These are phyloP conservation scores for Abelmoschus esculentus DNA, from an alignment of 345 rosid genomes.

Conservation along the genomic window DNA sequence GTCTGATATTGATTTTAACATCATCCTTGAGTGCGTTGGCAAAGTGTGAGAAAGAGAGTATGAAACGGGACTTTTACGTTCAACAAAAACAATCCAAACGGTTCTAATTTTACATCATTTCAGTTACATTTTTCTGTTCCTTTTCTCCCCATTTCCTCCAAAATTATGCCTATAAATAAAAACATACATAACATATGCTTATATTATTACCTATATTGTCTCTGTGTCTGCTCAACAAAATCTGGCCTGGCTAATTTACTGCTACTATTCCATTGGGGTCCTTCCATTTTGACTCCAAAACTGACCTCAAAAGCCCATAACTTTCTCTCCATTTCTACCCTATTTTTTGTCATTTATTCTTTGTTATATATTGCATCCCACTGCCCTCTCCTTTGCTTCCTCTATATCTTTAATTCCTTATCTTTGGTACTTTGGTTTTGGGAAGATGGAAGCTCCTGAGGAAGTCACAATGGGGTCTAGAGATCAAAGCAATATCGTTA, in stretches of 20 bases:
- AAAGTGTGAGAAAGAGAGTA: constrained; percentile 31
- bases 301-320: background rate
- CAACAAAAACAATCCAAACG: background rate
- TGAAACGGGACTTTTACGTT: constrained; percentile 43
- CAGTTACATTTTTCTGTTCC: constrained; percentile 22
- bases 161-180: constrained; percentile 5
- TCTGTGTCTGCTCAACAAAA: background rate
- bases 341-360: background rate
- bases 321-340: background rate
- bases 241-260: constrained; percentile 20
- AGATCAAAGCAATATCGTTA: constrained; percentile 38
- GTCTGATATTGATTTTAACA: background rate
- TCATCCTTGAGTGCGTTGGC: constrained; percentile 23
- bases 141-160: constrained; percentile 7
- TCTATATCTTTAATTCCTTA: too few species aligned
- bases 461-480: constrained; percentile 26
- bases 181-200: background rate
- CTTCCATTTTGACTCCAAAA: constrained; percentile 22
- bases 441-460: constrained; percentile 41
- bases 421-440: background rate
- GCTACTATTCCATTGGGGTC: constrained; percentile 29
- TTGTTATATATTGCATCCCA: constrained; percentile 10
- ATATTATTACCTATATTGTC: background rate
- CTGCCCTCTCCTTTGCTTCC: background rate
- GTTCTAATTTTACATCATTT: constrained; percentile 40